Evolutionary conservation across 139 green algal species (phyloP).

Genomic region (Chlamydomonas eustigma): DNA sequence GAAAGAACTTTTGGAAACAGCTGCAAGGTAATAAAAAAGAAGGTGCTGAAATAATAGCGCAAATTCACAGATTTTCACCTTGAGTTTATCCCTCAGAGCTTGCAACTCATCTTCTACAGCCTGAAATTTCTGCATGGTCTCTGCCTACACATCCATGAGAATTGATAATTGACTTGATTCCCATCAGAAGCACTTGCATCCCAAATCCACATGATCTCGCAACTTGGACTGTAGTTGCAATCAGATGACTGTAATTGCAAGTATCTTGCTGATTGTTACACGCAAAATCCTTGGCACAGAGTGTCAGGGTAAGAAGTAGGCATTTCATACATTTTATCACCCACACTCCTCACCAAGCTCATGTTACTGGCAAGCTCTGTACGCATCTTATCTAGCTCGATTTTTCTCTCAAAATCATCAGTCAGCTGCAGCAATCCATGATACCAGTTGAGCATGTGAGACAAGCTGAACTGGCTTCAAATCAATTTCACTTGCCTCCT

Average conservation of each 20-base stretch:
- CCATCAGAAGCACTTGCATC: not conserved
- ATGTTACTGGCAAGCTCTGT: slow-evolving; percentile 17
- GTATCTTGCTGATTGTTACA: too few relatives aligned
- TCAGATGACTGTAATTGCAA: too few relatives aligned
- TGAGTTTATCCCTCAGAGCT: slow-evolving; percentile 10
- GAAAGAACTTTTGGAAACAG: too few relatives aligned
- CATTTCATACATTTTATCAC: too few relatives aligned
- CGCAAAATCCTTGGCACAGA: too few relatives aligned
- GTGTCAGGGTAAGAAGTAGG: too few relatives aligned
- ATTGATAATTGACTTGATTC: not conserved
- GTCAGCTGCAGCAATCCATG: slow-evolving; percentile 7
- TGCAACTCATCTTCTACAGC: slow-evolving; percentile 22
- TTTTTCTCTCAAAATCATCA: slow-evolving; percentile 10
- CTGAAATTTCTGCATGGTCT: slow-evolving; percentile 21
- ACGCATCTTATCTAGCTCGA: slow-evolving; percentile 26
- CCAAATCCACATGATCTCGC: not conserved
- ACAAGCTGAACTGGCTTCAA: not conserved
- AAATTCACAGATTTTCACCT: slow-evolving; percentile 6
- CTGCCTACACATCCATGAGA: not conserved
- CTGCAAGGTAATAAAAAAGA: too few relatives aligned
- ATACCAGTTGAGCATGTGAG: too few relatives aligned
- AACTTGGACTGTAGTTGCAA: too few relatives aligned
- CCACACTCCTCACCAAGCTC: slow-evolving; percentile 16
- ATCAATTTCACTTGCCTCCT: slow-evolving; percentile 13
- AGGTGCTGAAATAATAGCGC: too few relatives aligned